Evolutionary conservation across 768 basidiomycete species (phyloP).

Genomic region (Udeniomyces megalosporus): DNA sequence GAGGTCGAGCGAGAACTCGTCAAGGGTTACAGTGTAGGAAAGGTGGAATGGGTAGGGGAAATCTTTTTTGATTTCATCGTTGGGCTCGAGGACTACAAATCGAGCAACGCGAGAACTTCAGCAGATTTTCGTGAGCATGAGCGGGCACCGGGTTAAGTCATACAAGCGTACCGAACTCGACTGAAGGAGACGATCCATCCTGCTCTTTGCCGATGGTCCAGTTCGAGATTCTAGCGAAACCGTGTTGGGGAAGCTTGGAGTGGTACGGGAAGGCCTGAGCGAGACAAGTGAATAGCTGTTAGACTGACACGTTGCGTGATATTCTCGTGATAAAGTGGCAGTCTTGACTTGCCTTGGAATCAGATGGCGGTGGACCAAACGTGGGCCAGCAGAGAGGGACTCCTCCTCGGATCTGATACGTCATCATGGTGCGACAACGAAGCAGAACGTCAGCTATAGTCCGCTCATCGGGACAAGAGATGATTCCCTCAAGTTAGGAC

Average conservation of each 20-base stretch:
- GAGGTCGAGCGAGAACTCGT: conserved; percentile 55
- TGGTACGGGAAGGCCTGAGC: conserved; percentile 35
- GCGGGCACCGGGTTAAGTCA: conserved; percentile 1
- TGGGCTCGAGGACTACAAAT: conserved; percentile 46
- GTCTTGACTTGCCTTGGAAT: not conserved
- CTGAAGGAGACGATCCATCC: conserved; percentile 48
- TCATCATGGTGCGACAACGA: not conserved
- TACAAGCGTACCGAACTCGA: conserved; percentile 49
- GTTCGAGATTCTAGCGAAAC: conserved; percentile 62
- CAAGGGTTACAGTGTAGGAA: conserved; percentile 63
- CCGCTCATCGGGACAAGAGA: not conserved
- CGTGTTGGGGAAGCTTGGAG: conserved; percentile 60
- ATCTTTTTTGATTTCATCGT: conserved; percentile 39
- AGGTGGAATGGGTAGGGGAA: conserved; percentile 58
- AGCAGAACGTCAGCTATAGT: no score
- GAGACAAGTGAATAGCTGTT: no score
- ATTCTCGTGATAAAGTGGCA: no score
- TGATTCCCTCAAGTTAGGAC: not conserved
- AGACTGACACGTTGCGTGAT: no score
- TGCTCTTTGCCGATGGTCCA: conserved; percentile 51
- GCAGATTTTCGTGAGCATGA: not conserved
- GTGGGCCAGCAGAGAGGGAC: conserved; percentile 39
- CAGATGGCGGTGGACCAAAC: not conserved
- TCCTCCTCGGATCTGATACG: conserved; percentile 31
- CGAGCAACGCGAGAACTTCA: not conserved